Conservation (phyloP, 768 basidiomycete species). For the Chalciporus pseudorubinellus region DNA sequence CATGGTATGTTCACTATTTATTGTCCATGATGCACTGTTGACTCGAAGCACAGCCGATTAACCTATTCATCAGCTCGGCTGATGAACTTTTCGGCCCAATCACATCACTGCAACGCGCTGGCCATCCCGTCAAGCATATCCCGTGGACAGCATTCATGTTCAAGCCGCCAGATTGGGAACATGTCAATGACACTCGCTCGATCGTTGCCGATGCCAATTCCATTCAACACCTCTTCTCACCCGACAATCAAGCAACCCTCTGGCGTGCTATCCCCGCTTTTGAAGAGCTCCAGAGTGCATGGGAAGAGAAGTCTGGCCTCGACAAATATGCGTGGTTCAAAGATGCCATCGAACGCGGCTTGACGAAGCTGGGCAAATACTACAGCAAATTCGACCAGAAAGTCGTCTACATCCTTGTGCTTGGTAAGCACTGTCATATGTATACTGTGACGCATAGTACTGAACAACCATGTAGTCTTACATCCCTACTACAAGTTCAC, state of each 20-base stretch:
- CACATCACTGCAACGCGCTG: slow-evolving; percentile 21
- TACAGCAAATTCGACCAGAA: slow-evolving; percentile 13
- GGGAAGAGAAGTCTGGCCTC: slow-evolving; percentile 23
- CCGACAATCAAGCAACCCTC: slow-evolving; percentile 24
- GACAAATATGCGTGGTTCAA: slow-evolving; percentile 1
- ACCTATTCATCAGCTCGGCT: slow-evolving; percentile 21
- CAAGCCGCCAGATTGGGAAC: slow-evolving; percentile 21
- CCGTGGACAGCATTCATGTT: slow-evolving; percentile 27
- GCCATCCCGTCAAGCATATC: slow-evolving; percentile 23
- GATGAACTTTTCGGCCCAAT: slow-evolving; percentile 31
- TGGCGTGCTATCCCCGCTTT: slow-evolving; percentile 28
- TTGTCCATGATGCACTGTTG: not conserved
- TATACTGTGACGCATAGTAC: not conserved
- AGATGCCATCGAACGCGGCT: slow-evolving; percentile 16
- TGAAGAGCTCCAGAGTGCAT: slow-evolving; percentile 26
- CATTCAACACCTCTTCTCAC: slow-evolving; percentile 29
- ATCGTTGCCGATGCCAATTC: slow-evolving; percentile 26
- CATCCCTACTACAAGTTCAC: slow-evolving; percentile 34
- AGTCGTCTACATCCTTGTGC: slow-evolving; percentile 18
- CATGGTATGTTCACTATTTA: slow-evolving; percentile 3
- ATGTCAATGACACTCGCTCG: slow-evolving; percentile 8
- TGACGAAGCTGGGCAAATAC: slow-evolving; percentile 27
- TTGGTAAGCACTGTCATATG: slow-evolving; percentile 18
- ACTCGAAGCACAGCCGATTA: slow-evolving; percentile 5
- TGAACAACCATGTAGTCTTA: slow-evolving; percentile 13